These are phyloP conservation scores for Tephrocybe sp. DNA, from an alignment of 768 basidiomycete species.

Conservation along the genomic window DNA sequence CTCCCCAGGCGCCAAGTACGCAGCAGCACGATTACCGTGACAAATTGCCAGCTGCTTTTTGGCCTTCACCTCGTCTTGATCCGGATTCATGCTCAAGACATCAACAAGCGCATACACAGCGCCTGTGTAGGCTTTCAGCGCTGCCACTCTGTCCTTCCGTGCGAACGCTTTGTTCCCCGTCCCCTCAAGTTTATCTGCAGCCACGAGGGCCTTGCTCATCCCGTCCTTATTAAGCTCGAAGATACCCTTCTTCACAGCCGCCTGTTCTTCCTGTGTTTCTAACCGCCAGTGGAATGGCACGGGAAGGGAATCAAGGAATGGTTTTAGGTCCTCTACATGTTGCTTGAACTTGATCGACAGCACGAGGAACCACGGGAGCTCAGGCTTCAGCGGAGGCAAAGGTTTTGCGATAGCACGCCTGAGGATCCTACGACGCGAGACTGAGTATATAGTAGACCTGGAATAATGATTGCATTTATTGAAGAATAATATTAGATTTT, in stretches of 20 bases:
- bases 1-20: slow-evolving; percentile 27
- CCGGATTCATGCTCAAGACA: slow-evolving; percentile 25
- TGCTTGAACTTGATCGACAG: slow-evolving; percentile 28
- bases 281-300: slow-evolving; percentile 34
- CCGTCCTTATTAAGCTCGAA: slow-evolving; percentile 26
- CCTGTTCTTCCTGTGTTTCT: slow-evolving; percentile 32
- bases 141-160: slow-evolving; percentile 24
- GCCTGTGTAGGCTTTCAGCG: slow-evolving; percentile 29
- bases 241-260: slow-evolving; percentile 27
- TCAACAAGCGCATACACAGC: slow-evolving; percentile 27
- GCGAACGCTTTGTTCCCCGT: slow-evolving; percentile 25
- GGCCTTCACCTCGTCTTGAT: slow-evolving; percentile 23
- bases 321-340: slow-evolving; percentile 25
- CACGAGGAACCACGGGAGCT: slow-evolving; percentile 28
- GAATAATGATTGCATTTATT: too few relatives aligned
- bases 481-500: slow-evolving; percentile 26
- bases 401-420: slow-evolving; percentile 31
- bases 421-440: slow-evolving; percentile 20
- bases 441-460: too few relatives aligned
- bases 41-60: slow-evolving; percentile 29
- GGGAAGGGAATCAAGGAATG: slow-evolving; percentile 40
- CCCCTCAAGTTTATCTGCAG: slow-evolving; percentile 26
- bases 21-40: slow-evolving; percentile 31
- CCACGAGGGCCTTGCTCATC: slow-evolving; percentile 18
- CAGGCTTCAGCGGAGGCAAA: slow-evolving; percentile 25